phyloP scores from a whole-genome alignment of 345 rosid genomes.

The Pseudoturritis turrita region DNA sequence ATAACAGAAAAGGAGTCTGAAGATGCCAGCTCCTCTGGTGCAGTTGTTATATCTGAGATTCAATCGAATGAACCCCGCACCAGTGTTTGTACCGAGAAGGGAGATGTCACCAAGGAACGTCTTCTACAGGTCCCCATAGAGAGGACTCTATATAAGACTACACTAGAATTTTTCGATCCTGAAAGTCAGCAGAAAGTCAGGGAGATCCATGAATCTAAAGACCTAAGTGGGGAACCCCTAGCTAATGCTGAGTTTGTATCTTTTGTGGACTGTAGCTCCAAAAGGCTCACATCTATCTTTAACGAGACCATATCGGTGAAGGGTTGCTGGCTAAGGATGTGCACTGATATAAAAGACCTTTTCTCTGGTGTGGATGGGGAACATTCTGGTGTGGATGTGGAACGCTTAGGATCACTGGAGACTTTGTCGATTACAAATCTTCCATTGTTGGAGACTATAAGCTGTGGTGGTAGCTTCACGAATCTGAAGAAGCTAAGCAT shows the following conservation, averaged over 20 bases:
- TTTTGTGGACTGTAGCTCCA: constrained; percentile 22
- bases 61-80: not conserved
- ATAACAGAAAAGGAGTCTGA: not conserved
- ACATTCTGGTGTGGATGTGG: constrained; percentile 17
- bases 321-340: constrained; percentile 39
- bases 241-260: constrained; percentile 28
- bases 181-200: not conserved
- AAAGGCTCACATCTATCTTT: constrained; percentile 33
- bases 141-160: not conserved
- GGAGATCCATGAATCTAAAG: constrained; percentile 40
- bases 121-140: not conserved
- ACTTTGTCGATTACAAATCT: constrained; percentile 39
- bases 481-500: constrained; percentile 40
- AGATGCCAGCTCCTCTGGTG: not conserved
- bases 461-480: constrained; percentile 5
- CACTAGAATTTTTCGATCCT: not conserved
- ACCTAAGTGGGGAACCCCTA: constrained; percentile 14
- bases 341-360: constrained; percentile 28
- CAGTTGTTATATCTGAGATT: constrained; percentile 6
- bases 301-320: constrained; percentile 18
- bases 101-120: constrained; percentile 5
- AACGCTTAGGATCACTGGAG: constrained; percentile 28
- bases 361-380: not conserved
- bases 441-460: constrained; percentile 26
- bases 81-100: not conserved